Evolutionary conservation across 2,329 filamentous ascomycete species (phyloP).

Genomic region (Malbranchea zuffiana): DNA sequence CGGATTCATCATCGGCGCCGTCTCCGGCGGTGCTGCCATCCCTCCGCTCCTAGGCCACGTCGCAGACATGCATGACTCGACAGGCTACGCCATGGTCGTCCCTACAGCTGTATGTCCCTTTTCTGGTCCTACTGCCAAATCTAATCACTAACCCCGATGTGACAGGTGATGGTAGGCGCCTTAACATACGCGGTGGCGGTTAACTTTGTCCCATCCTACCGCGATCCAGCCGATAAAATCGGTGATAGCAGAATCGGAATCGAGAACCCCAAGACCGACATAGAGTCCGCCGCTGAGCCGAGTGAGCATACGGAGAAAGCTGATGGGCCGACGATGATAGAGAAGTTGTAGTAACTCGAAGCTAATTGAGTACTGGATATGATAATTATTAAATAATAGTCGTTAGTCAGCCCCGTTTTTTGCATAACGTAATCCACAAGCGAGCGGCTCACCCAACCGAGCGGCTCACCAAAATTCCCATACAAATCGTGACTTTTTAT

Average conservation of each 20-base stretch:
- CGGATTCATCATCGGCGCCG: conserved; percentile 56
- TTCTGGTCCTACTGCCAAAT: too few species aligned
- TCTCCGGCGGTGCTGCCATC: conserved; percentile 61
- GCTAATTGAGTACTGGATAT: too few species aligned
- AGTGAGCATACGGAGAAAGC: background rate
- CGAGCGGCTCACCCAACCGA: too few species aligned
- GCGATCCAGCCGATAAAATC: conserved; percentile 49
- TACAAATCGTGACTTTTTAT: too few species aligned
- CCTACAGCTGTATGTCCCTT: conserved; percentile 41
- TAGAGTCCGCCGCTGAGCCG: background rate
- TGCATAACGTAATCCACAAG: too few species aligned
- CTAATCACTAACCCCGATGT: background rate
- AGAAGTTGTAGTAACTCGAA: too few species aligned
- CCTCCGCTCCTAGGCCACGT: conserved; percentile 61
- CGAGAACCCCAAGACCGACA: conserved; percentile 4
- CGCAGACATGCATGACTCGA: conserved; percentile 52
- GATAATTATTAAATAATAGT: too few species aligned
- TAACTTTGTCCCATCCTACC: conserved; percentile 57
- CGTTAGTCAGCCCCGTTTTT: too few species aligned
- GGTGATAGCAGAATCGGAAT: conserved; percentile 20
- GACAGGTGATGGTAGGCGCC: conserved; percentile 45
- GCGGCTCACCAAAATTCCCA: too few species aligned
- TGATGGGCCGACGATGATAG: too few species aligned
- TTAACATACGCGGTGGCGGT: conserved; percentile 49
- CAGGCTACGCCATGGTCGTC: conserved; percentile 55